Evolutionary conservation across 345 rosid genomes (phyloP), one percentile per base, ranked within the genome.

Genomic region (Combretum micranthum): DNA sequence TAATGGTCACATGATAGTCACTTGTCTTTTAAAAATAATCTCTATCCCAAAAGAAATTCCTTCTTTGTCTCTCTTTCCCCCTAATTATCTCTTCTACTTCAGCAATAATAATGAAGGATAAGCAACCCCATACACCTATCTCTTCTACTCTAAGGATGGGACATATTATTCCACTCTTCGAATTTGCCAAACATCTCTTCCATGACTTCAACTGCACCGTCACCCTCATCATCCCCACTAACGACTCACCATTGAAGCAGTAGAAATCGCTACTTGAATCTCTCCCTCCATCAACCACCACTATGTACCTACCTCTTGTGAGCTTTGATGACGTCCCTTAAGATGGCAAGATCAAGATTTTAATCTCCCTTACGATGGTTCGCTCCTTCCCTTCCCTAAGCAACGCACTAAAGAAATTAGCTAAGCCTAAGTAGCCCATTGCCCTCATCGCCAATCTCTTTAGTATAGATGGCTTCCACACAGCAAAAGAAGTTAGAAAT

Each of bases 101-200:
- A 39, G 15, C 57, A 61, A 44, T 48, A 67, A 53, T 10, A 68
- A 55, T 62, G 57, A 46, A 52, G 63, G 20, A 52, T 68, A 32
- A 32, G 39, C 39, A 32, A 13, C 65, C 77, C 16, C 83, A 75
- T 59, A 57, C 80, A 20, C 92, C 76, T 20, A 54, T 86, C 37
- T 46, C 77, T 4, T 85, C 88, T 15, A 68, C 80, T 46, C 96
- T 87, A 0, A 95, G 96, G 47, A 85, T 88, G 89, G 96, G 96
- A 45, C 96, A 88, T 56, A 83, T 86, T 39, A 83, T 82, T 67
- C 95, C 96, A 6, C 80, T 83, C 59, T 50, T 59, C 15, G 89
- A 84, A 74, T 67, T 88, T 20, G 85, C 94, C 25, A 80, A 83
- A 63, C 58, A 70, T 37, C 73, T 88, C 53, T 79, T 74, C 59